Evolutionary conservation across 139 green algal species (phyloP).

Genomic region (Tetraselmis striata): DNA sequence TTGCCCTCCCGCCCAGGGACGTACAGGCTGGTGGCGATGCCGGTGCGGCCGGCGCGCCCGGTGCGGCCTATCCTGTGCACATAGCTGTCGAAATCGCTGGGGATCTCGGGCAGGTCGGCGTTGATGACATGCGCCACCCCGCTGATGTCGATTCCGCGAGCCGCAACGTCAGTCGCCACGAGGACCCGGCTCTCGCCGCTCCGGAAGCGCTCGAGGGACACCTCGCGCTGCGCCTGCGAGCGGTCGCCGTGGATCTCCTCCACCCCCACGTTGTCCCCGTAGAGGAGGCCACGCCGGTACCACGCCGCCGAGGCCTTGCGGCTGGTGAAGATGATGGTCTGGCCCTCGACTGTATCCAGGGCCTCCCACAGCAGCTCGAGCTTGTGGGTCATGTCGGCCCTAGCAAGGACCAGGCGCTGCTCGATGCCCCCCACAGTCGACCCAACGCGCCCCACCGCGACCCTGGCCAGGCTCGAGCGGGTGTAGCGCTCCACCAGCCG

Average conservation of each 20-base stretch:
- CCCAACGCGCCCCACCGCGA: constrained; percentile 20
- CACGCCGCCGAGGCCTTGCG: background rate
- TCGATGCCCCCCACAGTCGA: constrained; percentile 11
- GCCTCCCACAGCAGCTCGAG: constrained; percentile 6
- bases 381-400: constrained; percentile 6
- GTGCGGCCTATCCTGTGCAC: constrained; percentile 80
- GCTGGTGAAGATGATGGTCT: background rate
- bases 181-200: constrained; percentile 72
- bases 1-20: background rate
- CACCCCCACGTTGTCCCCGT: background rate
- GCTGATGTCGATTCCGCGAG: constrained; percentile 86
- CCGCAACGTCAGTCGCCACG: constrained; percentile 95
- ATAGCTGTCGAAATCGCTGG: constrained; percentile 83
- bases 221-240: constrained; percentile 77
- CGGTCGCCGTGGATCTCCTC: constrained; percentile 88
- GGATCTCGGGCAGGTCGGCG: constrained; percentile 54
- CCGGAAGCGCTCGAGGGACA: constrained; percentile 70
- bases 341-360: background rate
- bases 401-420: constrained; percentile 8
- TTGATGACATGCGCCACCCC: constrained; percentile 84
- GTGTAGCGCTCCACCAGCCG: constrained; percentile 85
- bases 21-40: constrained; percentile 91
- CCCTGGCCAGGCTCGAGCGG: background rate
- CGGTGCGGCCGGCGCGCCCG: constrained; percentile 89
- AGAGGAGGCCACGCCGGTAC: background rate